These are phyloP conservation scores for Ampelomyces quisqualis DNA, from an alignment of 2,329 filamentous ascomycete species.

Conservation along the genomic window DNA sequence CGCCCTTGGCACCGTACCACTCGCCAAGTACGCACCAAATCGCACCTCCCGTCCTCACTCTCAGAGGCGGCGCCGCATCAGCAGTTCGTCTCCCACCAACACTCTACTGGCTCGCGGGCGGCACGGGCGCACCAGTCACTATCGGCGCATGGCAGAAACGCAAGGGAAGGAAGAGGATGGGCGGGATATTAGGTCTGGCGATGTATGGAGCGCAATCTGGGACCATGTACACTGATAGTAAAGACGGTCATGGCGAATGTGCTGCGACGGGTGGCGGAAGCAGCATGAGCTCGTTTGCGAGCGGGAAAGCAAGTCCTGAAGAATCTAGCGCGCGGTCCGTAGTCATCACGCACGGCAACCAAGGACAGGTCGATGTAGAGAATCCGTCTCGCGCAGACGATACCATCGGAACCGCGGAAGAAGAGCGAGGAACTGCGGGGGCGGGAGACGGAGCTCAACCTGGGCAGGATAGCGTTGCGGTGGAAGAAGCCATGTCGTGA, in stretches of 20 bases:
- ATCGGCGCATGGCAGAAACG: conserved; percentile 23
- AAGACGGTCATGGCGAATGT: neutral
- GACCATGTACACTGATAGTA: conserved; percentile 5
- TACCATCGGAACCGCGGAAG: no score
- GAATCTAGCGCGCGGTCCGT: no score
- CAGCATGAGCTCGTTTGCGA: no score
- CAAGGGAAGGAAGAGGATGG: conserved; percentile 25
- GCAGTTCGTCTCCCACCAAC: conserved; percentile 14
- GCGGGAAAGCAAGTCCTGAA: no score
- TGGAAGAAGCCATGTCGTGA: no score
- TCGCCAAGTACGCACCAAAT: neutral
- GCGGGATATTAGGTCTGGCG: conserved; percentile 27
- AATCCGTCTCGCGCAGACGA: no score
- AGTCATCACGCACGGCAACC: no score
- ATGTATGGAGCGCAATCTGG: conserved; percentile 22
- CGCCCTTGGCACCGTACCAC: no score
- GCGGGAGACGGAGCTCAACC: no score
- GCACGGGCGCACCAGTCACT: conserved; percentile 13
- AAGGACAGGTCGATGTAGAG: no score
- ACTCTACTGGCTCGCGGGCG: conserved; percentile 32
- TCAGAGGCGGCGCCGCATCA: conserved; percentile 19
- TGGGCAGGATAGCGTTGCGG: no score
- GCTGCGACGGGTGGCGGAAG: neutral
- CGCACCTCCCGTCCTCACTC: neutral
- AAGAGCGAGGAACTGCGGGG: no score